phyloP scores from a whole-genome alignment of 768 basidiomycete species.

The Auricularia cornea region DNA sequence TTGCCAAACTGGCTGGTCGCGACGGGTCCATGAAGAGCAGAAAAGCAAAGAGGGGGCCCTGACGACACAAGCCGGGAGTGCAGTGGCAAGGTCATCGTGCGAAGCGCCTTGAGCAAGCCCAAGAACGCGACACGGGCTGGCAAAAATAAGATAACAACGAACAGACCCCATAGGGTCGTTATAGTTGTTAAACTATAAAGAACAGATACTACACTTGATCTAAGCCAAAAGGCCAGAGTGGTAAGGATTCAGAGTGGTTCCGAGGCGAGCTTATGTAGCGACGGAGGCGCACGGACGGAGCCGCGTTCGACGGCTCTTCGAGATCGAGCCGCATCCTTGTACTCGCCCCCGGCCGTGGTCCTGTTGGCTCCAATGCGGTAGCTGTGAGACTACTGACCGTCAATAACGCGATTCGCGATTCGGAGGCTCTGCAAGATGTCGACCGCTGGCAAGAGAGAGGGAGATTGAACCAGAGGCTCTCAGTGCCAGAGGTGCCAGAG shows the following conservation, averaged over 20 bases:
- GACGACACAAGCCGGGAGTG: neutral
- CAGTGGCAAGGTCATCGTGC: neutral
- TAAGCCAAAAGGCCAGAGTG: conserved; percentile 95
- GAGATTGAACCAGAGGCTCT: no score
- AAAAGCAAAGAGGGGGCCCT: neutral
- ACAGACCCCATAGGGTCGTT: neutral
- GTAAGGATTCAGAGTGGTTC: conserved; percentile 31
- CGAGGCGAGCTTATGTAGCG: no score
- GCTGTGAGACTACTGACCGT: no score
- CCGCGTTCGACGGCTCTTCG: no score
- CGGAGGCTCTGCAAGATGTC: no score
- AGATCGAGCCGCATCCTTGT: no score
- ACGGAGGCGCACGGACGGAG: no score
- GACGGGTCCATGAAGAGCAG: neutral
- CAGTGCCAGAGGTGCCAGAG: no score
- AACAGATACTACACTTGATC: conserved; percentile 98
- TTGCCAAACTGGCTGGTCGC: neutral
- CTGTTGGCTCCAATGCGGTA: no score
- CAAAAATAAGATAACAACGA: neutral
- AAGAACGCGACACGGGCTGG: neutral
- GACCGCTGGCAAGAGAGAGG: no score
- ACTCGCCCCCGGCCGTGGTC: no score
- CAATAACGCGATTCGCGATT: no score
- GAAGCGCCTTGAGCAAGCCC: neutral
- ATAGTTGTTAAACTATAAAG: conserved; percentile 47